Base-by-base conservation (phyloP, 2,329 filamentous ascomycete genomes). In the Bertia moriformis region DNA sequence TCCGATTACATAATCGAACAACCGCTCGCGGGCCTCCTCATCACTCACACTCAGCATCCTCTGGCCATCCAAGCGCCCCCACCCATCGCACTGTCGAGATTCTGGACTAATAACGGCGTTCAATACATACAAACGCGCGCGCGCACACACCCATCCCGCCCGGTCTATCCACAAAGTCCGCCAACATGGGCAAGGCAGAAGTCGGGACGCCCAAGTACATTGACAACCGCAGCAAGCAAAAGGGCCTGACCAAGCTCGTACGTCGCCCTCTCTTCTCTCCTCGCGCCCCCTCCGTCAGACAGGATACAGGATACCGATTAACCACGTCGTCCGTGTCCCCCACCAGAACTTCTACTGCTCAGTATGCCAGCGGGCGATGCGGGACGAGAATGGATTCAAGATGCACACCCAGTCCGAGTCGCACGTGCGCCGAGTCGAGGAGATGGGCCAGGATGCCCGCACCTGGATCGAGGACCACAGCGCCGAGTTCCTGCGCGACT, bases 321-420 rank as follows among this genome's bases (percentile, higher is more conserved):
- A 14, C n/a, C n/a, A n/a, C n/a, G n/a, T 82, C 91, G 52, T 73
- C 88, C 4, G 67, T 98, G n/a, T n/a, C n/a, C n/a, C n/a, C n/a
- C n/a, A n/a, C n/a, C n/a, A n/a, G 40, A 74, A 88, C 55, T 98
- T 86, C 83, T 96, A 88, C 63, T 95, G 88, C 45, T 76, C 83
- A 54, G 74, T 82, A 4, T 95, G 88, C 63, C 72, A 85, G 53
- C 69, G 74, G 42, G 80, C 86, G 50, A 77, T 73, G 55, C 71
- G 83, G 43, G 87, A 94, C 55, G 84, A 88, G 48, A 95, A 96
- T 60, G 88, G 81, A 19, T 93, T 88, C 63, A 88, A 88, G 59
- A 84, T 84, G 64, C 89, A 96, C 60, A 82, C 80, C 1, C 76
- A 86, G 51, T 83, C 77, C 44, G 86, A 94, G 59, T 78, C 75